Conservation (phyloP, 2,329 filamentous ascomycete species). For the Aspergillus cejpii region DNA sequence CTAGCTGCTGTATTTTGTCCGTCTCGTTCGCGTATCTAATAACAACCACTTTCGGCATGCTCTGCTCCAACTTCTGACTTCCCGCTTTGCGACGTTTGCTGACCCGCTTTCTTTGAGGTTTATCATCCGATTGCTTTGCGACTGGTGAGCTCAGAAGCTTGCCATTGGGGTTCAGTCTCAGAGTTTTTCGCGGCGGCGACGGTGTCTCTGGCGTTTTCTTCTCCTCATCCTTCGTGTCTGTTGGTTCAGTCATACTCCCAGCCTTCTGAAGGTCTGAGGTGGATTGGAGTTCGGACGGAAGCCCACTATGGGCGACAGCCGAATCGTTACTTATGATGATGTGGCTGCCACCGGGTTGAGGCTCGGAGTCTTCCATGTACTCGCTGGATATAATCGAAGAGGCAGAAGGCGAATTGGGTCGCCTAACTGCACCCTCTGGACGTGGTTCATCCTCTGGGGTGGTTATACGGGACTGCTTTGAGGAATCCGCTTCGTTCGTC, state of each 20-base stretch:
- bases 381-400: not conserved
- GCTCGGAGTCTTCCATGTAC: no score
- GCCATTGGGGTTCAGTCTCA: conserved; percentile 41
- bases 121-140: conserved; percentile 13
- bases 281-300: not conserved
- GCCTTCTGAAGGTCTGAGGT: not conserved
- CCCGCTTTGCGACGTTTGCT: conserved; percentile 34
- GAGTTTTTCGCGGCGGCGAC: conserved; percentile 49
- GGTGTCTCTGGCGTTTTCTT: conserved; percentile 20
- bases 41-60: conserved; percentile 41
- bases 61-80: conserved; percentile 29
- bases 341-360: not conserved
- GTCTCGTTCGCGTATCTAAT: conserved; percentile 55
- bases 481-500: conserved; percentile 6
- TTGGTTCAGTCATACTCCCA: not conserved
- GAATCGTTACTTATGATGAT: no score
- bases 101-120: conserved; percentile 15
- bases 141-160: conserved; percentile 39
- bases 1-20: conserved; percentile 45
- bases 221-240: not conserved
- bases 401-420: not conserved
- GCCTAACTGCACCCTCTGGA: not conserved
- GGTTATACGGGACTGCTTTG: conserved; percentile 1
- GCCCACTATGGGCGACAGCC: not conserved
- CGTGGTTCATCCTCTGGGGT: not conserved